Evolutionary conservation across 2,329 filamentous ascomycete species (phyloP).

Genomic region (Paraphoma chrysanthemicola): DNA sequence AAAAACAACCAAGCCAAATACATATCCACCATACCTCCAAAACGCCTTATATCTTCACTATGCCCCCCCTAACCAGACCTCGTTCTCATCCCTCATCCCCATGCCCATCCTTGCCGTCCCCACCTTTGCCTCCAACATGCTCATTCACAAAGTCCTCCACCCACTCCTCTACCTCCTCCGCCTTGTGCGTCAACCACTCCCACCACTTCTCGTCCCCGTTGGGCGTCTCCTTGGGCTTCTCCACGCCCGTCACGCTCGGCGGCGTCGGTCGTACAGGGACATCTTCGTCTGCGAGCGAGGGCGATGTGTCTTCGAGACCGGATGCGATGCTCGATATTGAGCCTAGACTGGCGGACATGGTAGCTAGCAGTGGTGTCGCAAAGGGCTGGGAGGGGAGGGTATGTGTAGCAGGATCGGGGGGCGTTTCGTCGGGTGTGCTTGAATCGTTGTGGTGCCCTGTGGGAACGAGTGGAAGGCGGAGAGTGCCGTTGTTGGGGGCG

Average conservation of each 20-base stretch:
- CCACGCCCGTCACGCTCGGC: conserved; percentile 22
- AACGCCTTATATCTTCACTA: too few species aligned
- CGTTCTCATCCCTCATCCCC: neutral
- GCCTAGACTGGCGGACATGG: conserved; percentile 17
- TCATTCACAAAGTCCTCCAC: conserved; percentile 42
- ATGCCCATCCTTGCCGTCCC: conserved; percentile 1
- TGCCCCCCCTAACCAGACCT: neutral
- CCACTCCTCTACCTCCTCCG: conserved; percentile 44
- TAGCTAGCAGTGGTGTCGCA: conserved; percentile 14
- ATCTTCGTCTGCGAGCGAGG: conserved; percentile 9
- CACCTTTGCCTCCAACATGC: conserved; percentile 20
- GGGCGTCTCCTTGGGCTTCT: conserved; percentile 16
- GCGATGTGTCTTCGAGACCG: conserved; percentile 20
- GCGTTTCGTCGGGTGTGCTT: conserved; percentile 57
- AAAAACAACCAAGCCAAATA: neutral
- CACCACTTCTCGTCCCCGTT: conserved; percentile 35
- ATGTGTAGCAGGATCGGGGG: conserved; percentile 57
- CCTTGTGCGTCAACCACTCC: conserved; percentile 48
- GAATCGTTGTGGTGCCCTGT: conserved; percentile 66
- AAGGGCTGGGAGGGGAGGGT: conserved; percentile 3
- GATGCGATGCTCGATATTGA: conserved; percentile 33
- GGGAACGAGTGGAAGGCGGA: conserved; percentile 73
- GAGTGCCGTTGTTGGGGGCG: conserved; percentile 84
- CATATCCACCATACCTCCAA: neutral
- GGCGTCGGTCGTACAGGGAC: conserved; percentile 5